These are phyloP conservation scores for Solanum hybrid DNA, from an alignment of 305 asterid species.

Conservation along the genomic window DNA sequence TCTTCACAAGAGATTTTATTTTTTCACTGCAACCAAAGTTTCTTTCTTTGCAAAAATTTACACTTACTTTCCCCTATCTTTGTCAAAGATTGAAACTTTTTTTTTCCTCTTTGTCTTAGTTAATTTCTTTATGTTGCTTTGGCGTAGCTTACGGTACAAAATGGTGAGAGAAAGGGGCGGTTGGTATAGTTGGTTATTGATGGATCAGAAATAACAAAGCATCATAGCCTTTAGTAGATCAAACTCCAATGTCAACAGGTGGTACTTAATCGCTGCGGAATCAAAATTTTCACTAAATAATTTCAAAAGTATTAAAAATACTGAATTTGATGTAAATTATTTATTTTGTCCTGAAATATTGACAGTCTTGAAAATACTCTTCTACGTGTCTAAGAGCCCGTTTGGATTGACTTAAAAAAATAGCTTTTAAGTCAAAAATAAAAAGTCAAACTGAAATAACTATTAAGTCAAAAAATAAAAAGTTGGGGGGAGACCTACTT, in stretches of 20 bases:
- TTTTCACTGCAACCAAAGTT: neutral
- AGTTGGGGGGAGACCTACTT: too few relatives aligned
- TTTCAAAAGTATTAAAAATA: too few relatives aligned
- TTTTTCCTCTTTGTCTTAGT: neutral
- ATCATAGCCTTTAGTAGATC: neutral
- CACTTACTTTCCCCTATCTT: neutral
- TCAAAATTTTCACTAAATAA: too few relatives aligned
- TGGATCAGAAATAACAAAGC: neutral
- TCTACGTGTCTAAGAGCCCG: too few relatives aligned
- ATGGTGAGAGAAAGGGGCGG: constrained; percentile 14
- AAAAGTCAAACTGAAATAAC: too few relatives aligned
- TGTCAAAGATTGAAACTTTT: neutral
- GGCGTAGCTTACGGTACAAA: constrained; percentile 20
- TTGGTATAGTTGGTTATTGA: constrained; percentile 22
- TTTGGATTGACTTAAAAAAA: too few relatives aligned
- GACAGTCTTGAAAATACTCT: too few relatives aligned
- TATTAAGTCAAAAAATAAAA: too few relatives aligned
- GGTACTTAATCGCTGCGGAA: neutral
- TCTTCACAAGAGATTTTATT: neutral
- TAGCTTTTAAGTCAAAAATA: too few relatives aligned
- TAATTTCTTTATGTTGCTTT: constrained; percentile 2
- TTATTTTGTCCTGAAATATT: neutral
- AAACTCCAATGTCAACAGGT: constrained; percentile 1
- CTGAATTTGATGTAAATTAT: neutral
- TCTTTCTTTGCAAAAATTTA: neutral